These are phyloP conservation scores for Platanthera zijinensis DNA, from an alignment of 106 monocot genomes.

Conservation along the genomic window DNA sequence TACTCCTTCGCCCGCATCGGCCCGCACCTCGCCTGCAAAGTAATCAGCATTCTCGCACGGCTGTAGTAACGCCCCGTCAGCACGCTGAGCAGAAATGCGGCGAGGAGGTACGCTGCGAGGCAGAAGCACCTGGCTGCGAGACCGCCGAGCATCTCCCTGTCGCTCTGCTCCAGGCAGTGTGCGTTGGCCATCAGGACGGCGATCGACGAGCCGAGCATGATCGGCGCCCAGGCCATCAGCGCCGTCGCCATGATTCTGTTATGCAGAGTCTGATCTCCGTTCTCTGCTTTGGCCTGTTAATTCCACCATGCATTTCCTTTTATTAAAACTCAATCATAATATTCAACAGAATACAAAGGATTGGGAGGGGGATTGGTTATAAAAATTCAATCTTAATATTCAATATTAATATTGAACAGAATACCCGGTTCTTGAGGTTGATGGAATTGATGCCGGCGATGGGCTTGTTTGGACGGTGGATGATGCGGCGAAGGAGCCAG, in stretches of 20 bases:
- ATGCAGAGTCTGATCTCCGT: constrained; percentile 44
- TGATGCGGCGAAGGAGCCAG: too few species aligned
- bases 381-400: too few species aligned
- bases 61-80: constrained; percentile 39
- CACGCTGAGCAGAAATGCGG: constrained; percentile 6
- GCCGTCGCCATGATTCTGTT: constrained; percentile 83
- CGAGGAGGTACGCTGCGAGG: constrained; percentile 15
- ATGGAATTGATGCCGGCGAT: constrained; percentile 65
- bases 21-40: constrained; percentile 1
- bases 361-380: neutral
- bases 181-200: constrained; percentile 43
- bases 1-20: neutral
- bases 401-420: constrained; percentile 41
- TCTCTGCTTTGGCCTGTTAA: constrained; percentile 37
- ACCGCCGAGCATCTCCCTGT: neutral
- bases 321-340: neutral
- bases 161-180: constrained; percentile 14
- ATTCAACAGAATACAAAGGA: neutral
- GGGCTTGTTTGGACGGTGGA: constrained; percentile 27
- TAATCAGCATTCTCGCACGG: constrained; percentile 39
- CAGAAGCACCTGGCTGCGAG: neutral
- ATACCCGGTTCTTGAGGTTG: constrained; percentile 54
- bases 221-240: constrained; percentile 45
- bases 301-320: neutral
- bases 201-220: constrained; percentile 57